These are phyloP conservation scores for Skeletonema potamos DNA, from an alignment of 108 stramenopile species.

Conservation along the genomic window DNA sequence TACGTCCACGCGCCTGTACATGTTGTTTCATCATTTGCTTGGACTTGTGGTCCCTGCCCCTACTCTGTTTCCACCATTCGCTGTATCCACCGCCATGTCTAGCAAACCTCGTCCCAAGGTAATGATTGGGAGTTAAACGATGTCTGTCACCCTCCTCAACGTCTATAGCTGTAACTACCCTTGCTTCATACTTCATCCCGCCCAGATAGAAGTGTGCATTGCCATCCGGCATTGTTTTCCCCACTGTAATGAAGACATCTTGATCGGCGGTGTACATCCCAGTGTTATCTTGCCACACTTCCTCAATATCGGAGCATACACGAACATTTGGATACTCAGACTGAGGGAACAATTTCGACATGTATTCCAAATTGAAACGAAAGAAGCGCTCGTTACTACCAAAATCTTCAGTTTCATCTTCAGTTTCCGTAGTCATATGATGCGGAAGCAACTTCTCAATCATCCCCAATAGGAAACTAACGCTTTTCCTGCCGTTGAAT, in stretches of 20 bases:
- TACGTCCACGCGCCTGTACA: not conserved
- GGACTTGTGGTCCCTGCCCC: not conserved
- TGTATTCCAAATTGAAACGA: not conserved
- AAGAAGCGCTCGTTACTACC: not conserved
- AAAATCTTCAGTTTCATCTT: not conserved
- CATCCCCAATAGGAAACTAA: not conserved
- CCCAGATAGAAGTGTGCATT: not conserved
- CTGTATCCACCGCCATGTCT: not conserved
- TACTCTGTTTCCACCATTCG: not conserved
- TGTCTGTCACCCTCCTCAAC: not conserved
- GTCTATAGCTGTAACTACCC: slow-evolving; percentile 2
- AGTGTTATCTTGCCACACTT: not conserved
- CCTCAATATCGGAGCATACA: not conserved
- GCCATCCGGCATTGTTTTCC: not conserved
- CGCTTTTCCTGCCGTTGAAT: not conserved
- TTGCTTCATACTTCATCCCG: not conserved
- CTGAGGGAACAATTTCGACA: not conserved
- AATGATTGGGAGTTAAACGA: not conserved
- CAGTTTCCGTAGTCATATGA: not conserved
- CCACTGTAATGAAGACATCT: not conserved
- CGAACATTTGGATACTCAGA: not conserved
- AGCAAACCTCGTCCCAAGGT: not conserved
- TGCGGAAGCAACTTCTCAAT: not conserved
- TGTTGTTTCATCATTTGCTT: not conserved
- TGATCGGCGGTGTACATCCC: not conserved